phyloP scores from a whole-genome alignment of 164 flowering plant species.

The Tetracentron sinense region DNA sequence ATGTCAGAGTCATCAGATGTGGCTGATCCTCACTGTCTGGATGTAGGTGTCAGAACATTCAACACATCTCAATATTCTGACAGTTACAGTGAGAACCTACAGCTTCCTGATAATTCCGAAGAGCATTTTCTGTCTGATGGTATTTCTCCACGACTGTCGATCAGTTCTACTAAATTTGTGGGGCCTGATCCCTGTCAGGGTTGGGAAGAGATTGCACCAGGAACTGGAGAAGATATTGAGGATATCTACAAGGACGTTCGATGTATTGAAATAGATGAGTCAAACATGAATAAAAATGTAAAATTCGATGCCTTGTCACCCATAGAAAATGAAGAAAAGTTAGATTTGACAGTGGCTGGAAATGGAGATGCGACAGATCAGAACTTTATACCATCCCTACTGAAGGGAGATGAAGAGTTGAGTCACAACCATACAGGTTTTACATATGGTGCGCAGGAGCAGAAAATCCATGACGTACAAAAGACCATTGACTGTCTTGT shows the following conservation, averaged over 20 bases:
- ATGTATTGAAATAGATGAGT: too few species aligned
- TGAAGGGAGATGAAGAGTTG: conserved; percentile 19
- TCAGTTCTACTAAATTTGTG: conserved; percentile 30
- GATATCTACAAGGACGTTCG: conserved; percentile 66
- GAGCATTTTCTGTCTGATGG: conserved; percentile 38
- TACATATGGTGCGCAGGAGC: conserved; percentile 28
- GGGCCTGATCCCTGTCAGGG: conserved; percentile 35
- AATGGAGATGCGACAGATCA: conserved; percentile 20
- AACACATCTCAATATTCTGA: conserved; percentile 19
- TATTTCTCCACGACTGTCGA: conserved; percentile 23
- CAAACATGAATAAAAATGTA: conserved; percentile 13
- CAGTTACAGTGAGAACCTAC: conserved; percentile 13
- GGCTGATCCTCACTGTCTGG: conserved; percentile 22
- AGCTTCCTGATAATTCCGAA: conserved; percentile 30
- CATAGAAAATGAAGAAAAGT: conserved; percentile 26
- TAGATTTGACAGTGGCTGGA: conserved; percentile 17
- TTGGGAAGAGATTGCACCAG: conserved; percentile 35
- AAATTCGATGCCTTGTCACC: conserved; percentile 9
- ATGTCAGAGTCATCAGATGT: conserved; percentile 32
- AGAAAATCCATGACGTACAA: conserved; percentile 32
- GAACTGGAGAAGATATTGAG: conserved; percentile 29
- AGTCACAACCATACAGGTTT: conserved; percentile 6
- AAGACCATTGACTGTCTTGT: too few species aligned
- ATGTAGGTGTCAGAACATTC: too few species aligned
- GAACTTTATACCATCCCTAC: conserved; percentile 16